Percentiles rank a stretch among this genome's conserved stretches.
Evolutionary conservation across 2,329 filamentous ascomycete species (phyloP).

Genomic region (Shiraia sp.): DNA sequence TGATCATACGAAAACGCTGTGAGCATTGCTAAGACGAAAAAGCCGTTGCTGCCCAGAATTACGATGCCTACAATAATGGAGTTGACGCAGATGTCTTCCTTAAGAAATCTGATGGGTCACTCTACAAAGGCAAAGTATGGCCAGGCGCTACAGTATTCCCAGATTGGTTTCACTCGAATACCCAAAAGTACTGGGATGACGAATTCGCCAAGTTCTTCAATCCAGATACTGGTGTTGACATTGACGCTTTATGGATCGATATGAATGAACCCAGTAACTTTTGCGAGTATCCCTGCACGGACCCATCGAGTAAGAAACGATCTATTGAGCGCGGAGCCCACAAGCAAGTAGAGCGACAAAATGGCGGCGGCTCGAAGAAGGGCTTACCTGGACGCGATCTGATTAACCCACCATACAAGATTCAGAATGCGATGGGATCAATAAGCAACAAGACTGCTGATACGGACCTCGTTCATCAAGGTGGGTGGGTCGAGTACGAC

Average conservation of each 20-base stretch:
- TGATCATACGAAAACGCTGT: background rate
- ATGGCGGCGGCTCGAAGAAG: constrained; percentile 46
- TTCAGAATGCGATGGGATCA: constrained; percentile 60
- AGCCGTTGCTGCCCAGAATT: constrained; percentile 56
- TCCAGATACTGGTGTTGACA: constrained; percentile 66
- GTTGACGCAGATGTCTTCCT: constrained; percentile 58
- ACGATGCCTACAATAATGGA: constrained; percentile 64
- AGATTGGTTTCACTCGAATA: constrained; percentile 73
- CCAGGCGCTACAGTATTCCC: constrained; percentile 72
- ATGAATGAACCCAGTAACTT: constrained; percentile 41
- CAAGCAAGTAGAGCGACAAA: constrained; percentile 16
- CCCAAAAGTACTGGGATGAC: constrained; percentile 68
- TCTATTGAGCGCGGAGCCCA: too few species aligned
- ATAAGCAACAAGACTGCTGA: constrained; percentile 58
- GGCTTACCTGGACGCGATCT: constrained; percentile 67
- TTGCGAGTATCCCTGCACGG: constrained; percentile 51
- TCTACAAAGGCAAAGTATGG: constrained; percentile 72
- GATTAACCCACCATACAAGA: constrained; percentile 66
- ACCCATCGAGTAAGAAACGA: too few species aligned
- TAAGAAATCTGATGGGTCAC: constrained; percentile 56
- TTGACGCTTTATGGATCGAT: constrained; percentile 63
- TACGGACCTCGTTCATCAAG: constrained; percentile 69
- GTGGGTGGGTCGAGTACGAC: constrained; percentile 71
- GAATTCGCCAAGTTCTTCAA: constrained; percentile 71
- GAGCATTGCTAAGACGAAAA: constrained; percentile 50